phyloP scores from a whole-genome alignment of 2,329 filamentous ascomycete genomes.

The Hymenoscyphus fructigenus region DNA sequence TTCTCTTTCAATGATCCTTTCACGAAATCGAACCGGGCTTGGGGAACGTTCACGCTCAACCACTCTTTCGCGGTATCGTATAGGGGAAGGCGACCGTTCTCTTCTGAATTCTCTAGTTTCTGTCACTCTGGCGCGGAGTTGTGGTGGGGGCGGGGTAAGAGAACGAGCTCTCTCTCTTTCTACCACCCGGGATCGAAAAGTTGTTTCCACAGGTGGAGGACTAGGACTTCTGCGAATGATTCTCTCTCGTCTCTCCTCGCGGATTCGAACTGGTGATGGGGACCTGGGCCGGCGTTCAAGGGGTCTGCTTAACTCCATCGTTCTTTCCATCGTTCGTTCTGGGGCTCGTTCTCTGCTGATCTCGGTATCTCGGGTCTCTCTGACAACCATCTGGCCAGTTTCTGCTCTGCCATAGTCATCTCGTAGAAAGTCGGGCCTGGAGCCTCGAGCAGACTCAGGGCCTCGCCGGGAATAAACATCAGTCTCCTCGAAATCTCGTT shows the following conservation, averaged over 20 bases:
- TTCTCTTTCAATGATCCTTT: slow-evolving; percentile 33
- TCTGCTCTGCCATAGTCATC: slow-evolving; percentile 32
- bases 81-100: slow-evolving; percentile 31
- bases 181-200: slow-evolving; percentile 24
- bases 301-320: slow-evolving; percentile 17
- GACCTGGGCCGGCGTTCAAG: slow-evolving; percentile 21
- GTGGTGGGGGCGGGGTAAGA: slow-evolving; percentile 30
- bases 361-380: slow-evolving; percentile 35
- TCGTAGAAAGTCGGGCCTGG: slow-evolving; percentile 34
- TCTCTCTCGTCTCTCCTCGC: slow-evolving; percentile 24
- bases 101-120: slow-evolving; percentile 34
- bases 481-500: slow-evolving; percentile 33
- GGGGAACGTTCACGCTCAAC: slow-evolving; percentile 19
- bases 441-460: slow-evolving; percentile 29
- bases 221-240: slow-evolving; percentile 30
- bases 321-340: neutral
- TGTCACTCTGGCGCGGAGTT: slow-evolving; percentile 33
- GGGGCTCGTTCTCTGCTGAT: slow-evolving; percentile 27
- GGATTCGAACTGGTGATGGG: slow-evolving; percentile 31
- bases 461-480: slow-evolving; percentile 28
- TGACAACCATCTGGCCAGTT: slow-evolving; percentile 32
- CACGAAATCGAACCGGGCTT: slow-evolving; percentile 24
- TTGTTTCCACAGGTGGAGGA: slow-evolving; percentile 20
- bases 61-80: slow-evolving; percentile 22
- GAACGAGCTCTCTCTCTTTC: slow-evolving; percentile 30